Evolutionary conservation across 345 rosid species (phyloP), one percentile per base, ranked within the genome.

Genomic region (Arabidopsis arenosa): DNA sequence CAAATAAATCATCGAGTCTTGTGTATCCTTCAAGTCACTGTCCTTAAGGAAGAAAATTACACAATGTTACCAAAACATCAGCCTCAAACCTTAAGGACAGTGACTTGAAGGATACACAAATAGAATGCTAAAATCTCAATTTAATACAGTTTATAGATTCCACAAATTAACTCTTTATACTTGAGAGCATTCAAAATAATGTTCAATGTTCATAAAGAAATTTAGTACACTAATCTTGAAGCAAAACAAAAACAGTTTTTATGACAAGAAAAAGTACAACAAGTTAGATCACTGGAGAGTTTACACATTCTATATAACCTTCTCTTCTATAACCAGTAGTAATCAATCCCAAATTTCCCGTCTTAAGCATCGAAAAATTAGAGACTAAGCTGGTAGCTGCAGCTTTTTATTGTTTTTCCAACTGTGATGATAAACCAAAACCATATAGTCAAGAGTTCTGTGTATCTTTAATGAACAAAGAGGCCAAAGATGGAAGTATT

Each of bases 351-450:
- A 23, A 23, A 23, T 23, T 23, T 23, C 26, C 26, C 26, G 26
- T 23, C 9, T 13, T 5, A 28, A 30, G 17, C 28, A 41, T 41
- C 40, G 28, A 5, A n/a, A 54, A 40, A 15, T 15, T 67, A 15
- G 48, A 60, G 37, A 60, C 61, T 87, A 93, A 51, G 98, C 98
- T 0, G 94, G 96, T 66, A 92, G 84, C 75, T 92, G 84, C 33
- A 92, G 94, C 87, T 83, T 90, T 74, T 72, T 84, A 71, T 93
- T 89, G 88, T 87, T 90, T 83, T 88, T 90, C 96, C 93, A 93
- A 84, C 98, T 93, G 89, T 83, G 48, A 60, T 13, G 52, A 39
- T n/a, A 3, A 70, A 60, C 13, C 1, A 7, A 45, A 53, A 55
- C 69, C 43, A 71, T 44, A 28, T 17, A 15, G 56, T 35, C 35